Conservation (phyloP, 2,329 filamentous ascomycete genomes). For the Scopulariopsis brevicaulis region DNA sequence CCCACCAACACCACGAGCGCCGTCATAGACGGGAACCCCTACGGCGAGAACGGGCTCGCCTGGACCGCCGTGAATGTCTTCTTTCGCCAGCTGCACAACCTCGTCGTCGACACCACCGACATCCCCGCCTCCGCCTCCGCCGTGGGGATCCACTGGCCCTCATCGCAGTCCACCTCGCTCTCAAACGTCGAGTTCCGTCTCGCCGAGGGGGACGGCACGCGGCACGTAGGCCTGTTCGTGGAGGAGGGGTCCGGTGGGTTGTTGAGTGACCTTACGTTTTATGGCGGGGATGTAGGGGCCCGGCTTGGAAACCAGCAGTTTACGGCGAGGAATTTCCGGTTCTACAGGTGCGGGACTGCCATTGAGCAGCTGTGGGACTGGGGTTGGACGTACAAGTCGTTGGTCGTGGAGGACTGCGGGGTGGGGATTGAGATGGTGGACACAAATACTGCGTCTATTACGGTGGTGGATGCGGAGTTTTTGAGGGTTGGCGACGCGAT, state of each 20-base stretch:
- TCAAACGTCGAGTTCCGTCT: slow-evolving; percentile 47
- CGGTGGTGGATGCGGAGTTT: slow-evolving; percentile 64
- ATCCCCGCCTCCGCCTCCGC: slow-evolving; percentile 31
- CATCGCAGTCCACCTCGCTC: slow-evolving; percentile 50
- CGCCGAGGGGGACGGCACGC: slow-evolving; percentile 29
- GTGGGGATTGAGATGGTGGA: slow-evolving; percentile 57
- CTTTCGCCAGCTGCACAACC: slow-evolving; percentile 46
- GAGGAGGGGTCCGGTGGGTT: slow-evolving; percentile 56
- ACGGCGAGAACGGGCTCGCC: slow-evolving; percentile 26
- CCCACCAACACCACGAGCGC: slow-evolving; percentile 21
- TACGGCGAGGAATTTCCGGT: slow-evolving; percentile 56
- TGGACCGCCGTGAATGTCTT: slow-evolving; percentile 48
- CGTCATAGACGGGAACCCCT: slow-evolving; percentile 35
- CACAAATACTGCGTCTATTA: slow-evolving; percentile 60
- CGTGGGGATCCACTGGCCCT: slow-evolving; percentile 56
- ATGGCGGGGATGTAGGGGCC: slow-evolving; percentile 52
- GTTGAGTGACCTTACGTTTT: slow-evolving; percentile 58
- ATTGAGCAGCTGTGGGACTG: slow-evolving; percentile 67
- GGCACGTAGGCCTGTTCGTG: slow-evolving; percentile 48
- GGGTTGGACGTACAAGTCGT: slow-evolving; percentile 62
- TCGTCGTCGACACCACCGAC: slow-evolving; percentile 41
- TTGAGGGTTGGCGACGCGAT: slow-evolving; percentile 48
- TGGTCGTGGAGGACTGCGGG: slow-evolving; percentile 50
- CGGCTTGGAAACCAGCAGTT: slow-evolving; percentile 58
- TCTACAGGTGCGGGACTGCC: slow-evolving; percentile 53